Evolutionary conservation across 371 early-diverging fungal genomes (phyloP), one percentile per base, ranked within the genome.

Genomic region (Mortierella sp.): DNA sequence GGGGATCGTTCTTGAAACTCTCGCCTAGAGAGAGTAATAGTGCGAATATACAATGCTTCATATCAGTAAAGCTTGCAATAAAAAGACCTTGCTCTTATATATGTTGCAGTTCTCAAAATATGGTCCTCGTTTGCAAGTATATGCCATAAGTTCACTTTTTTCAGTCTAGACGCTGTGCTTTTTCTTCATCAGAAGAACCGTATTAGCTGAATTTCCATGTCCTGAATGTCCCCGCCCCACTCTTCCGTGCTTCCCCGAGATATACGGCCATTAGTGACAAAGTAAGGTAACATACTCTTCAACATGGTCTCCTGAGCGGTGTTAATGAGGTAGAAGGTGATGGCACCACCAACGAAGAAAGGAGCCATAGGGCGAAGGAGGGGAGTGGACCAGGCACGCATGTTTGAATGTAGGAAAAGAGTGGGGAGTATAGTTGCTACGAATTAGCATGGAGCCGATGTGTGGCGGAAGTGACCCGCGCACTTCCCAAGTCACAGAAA

Each of bases 241-340:
- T n/a, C n/a, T n/a, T n/a, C 39, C 39, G 41, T 50, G 11, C 41
- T 17, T 27, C 56, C 42, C 56, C 55, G 50, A 54, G n/a, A 11
- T 8, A 9, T n/a, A 48, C 11, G 30, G 30, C 3, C 55, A 37
- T 12, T 30, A 47, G 31, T 23, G n/a, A 43, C n/a, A 21, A 31
- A 51, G 30, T 24, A 23, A 30, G 21, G 23, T 24, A 24, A 73
- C 60, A 31, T 75, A 76, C 78, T 57, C 70, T 76, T 57, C 47
- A 76, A 39, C 32, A 46, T 27, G n/a, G 62, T 17, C 47, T 56
- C 70, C 65, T 69, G 70, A 28, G 65, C 70, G 27, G 6, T 1
- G 66, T 76, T 76, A 49, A 76, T 46, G 61, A 75, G 60, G 76
- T 75, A 75, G 70, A 75, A 69, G 61, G 76, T 75, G 65, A 69